Conservation (phyloP, 352 stramenopile genomes). For the Pythium apleroticum region DNA sequence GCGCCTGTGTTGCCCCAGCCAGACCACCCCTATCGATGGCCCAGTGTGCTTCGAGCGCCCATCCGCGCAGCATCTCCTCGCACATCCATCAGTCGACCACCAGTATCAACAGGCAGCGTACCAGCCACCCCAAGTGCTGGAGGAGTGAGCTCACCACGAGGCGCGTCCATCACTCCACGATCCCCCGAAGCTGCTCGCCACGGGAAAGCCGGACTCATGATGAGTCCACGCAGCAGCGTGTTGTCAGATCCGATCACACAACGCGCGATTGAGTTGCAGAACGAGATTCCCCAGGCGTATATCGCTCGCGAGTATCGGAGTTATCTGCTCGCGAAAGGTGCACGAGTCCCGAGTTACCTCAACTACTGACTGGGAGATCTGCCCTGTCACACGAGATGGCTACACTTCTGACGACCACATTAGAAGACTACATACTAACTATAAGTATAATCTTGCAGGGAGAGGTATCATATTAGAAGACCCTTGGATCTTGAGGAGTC, state of each 20-base stretch:
- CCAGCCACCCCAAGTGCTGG: not conserved
- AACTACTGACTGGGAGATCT: slow-evolving; percentile 21
- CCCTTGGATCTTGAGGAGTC: slow-evolving; percentile 21
- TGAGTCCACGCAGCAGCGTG: not conserved
- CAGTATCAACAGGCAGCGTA: not conserved
- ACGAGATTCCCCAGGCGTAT: slow-evolving; percentile 49
- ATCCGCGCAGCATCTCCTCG: not conserved
- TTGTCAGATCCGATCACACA: slow-evolving; percentile 21
- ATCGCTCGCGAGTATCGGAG: slow-evolving; percentile 58
- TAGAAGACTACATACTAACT: slow-evolving; percentile 15
- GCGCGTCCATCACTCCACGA: not conserved
- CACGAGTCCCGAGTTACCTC: slow-evolving; percentile 41
- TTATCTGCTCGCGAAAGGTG: slow-evolving; percentile 40
- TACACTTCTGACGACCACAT: slow-evolving; percentile 6
- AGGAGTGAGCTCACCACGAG: not conserved
- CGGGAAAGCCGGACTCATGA: not conserved
- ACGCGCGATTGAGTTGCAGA: slow-evolving; percentile 22
- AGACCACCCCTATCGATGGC: slow-evolving; percentile 15
- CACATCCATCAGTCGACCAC: not conserved
- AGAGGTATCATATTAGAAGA: not conserved
- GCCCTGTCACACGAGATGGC: slow-evolving; percentile 4
- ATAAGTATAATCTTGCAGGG: not conserved
- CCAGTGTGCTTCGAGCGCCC: slow-evolving; percentile 17
- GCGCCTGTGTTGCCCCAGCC: not conserved
- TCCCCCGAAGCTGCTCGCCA: not conserved